Conservation (phyloP, 768 basidiomycete genomes). For the Porpolomopsis calyptriformis region DNA sequence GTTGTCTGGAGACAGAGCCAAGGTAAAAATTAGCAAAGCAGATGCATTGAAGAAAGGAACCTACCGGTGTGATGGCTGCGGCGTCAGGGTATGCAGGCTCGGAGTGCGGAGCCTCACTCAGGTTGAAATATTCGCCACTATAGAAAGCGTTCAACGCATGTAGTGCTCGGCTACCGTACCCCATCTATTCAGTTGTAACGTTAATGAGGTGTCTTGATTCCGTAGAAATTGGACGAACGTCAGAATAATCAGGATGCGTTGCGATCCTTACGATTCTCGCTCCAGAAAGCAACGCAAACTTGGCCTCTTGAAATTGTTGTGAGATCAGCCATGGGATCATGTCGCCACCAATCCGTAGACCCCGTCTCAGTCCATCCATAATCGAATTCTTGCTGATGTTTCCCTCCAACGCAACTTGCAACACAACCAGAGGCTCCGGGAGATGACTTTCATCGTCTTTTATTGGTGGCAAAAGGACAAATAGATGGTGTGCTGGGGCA, state of each 20-base stretch:
- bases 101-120: conserved; percentile 54
- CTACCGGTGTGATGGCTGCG: conserved; percentile 34
- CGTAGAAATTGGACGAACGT: conserved; percentile 37
- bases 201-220: background rate
- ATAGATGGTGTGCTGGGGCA: conserved; percentile 93
- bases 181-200: conserved; percentile 54
- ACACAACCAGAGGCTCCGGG: conserved; percentile 89
- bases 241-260: conserved; percentile 90
- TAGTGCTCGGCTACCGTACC: conserved; percentile 86
- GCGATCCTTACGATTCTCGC: conserved; percentile 89
- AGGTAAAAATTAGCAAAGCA: background rate
- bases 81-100: conserved; percentile 55
- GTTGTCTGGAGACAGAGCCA: conserved; percentile 19
- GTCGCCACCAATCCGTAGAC: conserved; percentile 82
- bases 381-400: conserved; percentile 79
- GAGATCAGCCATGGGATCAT: conserved; percentile 96
- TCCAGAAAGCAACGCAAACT: conserved; percentile 86
- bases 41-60: conserved; percentile 9
- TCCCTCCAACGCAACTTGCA: conserved; percentile 95
- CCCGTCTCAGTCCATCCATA: conserved; percentile 75
- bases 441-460: conserved; percentile 83
- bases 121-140: conserved; percentile 81
- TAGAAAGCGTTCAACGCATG: conserved; percentile 84
- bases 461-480: conserved; percentile 88
- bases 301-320: conserved; percentile 91